These are phyloP conservation scores for Agrocybe pediades DNA, from an alignment of 768 basidiomycete species.

Conservation along the genomic window DNA sequence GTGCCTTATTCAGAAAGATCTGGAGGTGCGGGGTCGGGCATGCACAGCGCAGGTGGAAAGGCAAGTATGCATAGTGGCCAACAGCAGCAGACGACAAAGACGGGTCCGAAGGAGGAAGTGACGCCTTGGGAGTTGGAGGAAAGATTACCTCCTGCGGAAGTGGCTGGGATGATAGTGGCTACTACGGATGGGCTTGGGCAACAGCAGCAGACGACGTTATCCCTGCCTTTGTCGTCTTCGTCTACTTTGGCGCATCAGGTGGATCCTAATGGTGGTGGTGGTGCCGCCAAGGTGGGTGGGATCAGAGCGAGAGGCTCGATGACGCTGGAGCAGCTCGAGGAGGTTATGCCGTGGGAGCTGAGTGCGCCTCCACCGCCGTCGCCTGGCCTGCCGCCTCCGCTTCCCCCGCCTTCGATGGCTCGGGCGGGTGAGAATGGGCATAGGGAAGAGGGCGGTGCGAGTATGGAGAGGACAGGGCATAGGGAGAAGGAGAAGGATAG, in stretches of 20 bases:
- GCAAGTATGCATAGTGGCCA: background rate
- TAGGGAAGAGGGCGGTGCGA: background rate
- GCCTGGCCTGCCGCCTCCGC: conserved; percentile 24
- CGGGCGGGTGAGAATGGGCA: background rate
- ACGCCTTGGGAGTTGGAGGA: conserved; percentile 22
- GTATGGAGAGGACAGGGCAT: too few relatives aligned
- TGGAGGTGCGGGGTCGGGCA: background rate
- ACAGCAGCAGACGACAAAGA: conserved; percentile 5
- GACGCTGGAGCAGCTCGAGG: conserved; percentile 28
- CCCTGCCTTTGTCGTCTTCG: too few relatives aligned
- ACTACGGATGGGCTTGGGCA: too few relatives aligned
- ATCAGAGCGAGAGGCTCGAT: conserved; percentile 16
- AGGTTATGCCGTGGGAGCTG: conserved; percentile 39
- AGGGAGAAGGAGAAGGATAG: background rate
- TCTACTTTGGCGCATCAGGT: too few relatives aligned
- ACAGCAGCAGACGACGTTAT: too few relatives aligned
- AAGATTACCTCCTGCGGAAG: background rate
- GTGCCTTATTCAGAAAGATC: background rate
- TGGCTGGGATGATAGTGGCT: too few relatives aligned
- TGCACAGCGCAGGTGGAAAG: background rate
- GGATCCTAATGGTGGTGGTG: background rate
- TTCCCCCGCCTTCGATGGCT: conserved; percentile 16
- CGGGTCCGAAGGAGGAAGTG: conserved; percentile 37
- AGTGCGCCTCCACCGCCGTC: conserved; percentile 26
- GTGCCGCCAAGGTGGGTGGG: background rate